Conservation (phyloP, 371 early-diverging fungal genomes). For the Phascolomyces articulosus region DNA sequence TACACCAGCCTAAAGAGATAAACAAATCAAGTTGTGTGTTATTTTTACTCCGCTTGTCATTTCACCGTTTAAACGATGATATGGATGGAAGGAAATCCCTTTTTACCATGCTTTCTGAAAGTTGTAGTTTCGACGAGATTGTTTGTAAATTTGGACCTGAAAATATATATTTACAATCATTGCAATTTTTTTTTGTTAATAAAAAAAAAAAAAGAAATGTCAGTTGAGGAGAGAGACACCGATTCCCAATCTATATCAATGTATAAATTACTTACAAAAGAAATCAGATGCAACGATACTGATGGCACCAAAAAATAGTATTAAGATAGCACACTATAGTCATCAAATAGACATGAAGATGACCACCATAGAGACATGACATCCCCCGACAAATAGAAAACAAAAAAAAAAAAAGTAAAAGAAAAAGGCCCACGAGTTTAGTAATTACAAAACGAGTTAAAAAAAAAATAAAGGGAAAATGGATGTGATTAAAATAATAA, state of each 20-base stretch:
- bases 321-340: constrained; percentile 36
- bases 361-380: no score
- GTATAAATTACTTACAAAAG: constrained; percentile 69
- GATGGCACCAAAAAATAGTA: constrained; percentile 64
- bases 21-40: no score
- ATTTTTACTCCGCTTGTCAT: neutral
- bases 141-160: constrained; percentile 68
- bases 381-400: no score
- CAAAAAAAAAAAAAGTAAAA: no score
- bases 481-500: constrained; percentile 7
- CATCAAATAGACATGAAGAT: constrained; percentile 2
- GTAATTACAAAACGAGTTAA: neutral
- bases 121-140: constrained; percentile 59
- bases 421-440: neutral
- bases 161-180: neutral
- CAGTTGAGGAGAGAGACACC: no score
- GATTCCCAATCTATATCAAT: no score
- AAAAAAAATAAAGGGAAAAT: constrained; percentile 2
- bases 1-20: constrained; percentile 71
- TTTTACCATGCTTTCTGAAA: constrained; percentile 71
- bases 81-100: neutral
- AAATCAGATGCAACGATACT: constrained; percentile 74
- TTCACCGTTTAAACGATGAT: constrained; percentile 6
- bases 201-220: no score
- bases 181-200: no score